Conservation (phyloP, 768 basidiomycete genomes). For the Fibroporia radiculosa region DNA sequence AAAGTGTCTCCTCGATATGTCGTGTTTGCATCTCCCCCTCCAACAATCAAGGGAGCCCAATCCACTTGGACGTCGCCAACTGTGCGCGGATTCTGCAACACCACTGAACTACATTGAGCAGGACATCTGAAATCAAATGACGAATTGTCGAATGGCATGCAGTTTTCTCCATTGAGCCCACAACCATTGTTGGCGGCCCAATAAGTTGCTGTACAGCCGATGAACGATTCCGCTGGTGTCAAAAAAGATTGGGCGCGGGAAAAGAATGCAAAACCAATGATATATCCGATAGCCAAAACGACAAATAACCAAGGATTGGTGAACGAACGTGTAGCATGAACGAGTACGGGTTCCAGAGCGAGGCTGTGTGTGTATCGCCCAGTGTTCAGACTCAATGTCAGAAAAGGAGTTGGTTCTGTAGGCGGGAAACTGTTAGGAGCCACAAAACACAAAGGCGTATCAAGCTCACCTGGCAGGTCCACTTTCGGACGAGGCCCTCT, state of each 20-base stretch:
- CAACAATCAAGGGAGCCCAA: slow-evolving; percentile 71
- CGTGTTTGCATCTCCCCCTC: slow-evolving; percentile 65
- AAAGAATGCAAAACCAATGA: slow-evolving; percentile 68
- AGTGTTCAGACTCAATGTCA: slow-evolving; percentile 40
- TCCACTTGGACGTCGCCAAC: slow-evolving; percentile 60
- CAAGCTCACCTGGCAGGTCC: slow-evolving; percentile 38
- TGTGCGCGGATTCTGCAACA: slow-evolving; percentile 65
- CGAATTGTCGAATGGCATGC: slow-evolving; percentile 54
- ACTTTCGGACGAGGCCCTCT: slow-evolving; percentile 55
- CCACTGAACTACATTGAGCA: slow-evolving; percentile 54
- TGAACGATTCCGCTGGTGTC: slow-evolving; percentile 54
- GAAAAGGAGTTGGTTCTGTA: slow-evolving; percentile 46
- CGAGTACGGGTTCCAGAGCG: slow-evolving; percentile 44
- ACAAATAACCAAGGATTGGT: slow-evolving; percentile 47
- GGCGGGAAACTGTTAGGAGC: not conserved
- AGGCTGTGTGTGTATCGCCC: slow-evolving; percentile 12
- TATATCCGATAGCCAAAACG: slow-evolving; percentile 51
- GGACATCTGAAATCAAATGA: slow-evolving; percentile 77
- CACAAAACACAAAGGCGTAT: too few species aligned
- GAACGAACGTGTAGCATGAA: slow-evolving; percentile 44
- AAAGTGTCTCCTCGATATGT: slow-evolving; percentile 85
- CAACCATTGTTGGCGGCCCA: slow-evolving; percentile 67
- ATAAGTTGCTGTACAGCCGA: slow-evolving; percentile 62
- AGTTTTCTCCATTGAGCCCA: slow-evolving; percentile 60
- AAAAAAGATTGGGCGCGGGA: slow-evolving; percentile 65